A percentile compares a stretch with the other conserved stretches of the same genome.
phyloP scores from a whole-genome alignment of 331 rosid species.

The Quercus lobata region DNA sequence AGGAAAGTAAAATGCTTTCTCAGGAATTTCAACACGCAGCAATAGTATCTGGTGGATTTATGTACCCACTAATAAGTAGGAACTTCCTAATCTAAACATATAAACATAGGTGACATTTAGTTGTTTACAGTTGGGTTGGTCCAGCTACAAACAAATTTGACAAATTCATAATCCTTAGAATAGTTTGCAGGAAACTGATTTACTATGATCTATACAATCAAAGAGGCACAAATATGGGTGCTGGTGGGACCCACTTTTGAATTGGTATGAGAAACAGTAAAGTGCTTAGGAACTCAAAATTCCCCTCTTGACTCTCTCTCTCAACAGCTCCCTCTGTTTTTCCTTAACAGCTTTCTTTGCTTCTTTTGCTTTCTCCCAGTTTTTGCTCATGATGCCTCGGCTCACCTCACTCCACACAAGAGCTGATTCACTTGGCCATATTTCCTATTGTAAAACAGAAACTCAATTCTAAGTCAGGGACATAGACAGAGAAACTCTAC shows the following conservation, averaged over 20 bases:
- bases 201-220: neutral
- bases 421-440: conserved; percentile 78
- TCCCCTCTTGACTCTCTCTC: conserved; percentile 46
- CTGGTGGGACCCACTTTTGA: conserved; percentile 54
- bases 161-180: neutral
- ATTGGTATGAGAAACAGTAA: conserved; percentile 36
- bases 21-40: neutral
- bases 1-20: no score
- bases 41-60: neutral
- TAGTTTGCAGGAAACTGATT: neutral
- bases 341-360: conserved; percentile 71
- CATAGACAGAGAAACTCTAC: neutral
- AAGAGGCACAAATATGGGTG: conserved; percentile 48
- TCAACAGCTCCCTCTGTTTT: conserved; percentile 48
- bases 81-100: neutral
- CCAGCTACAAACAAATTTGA: conserved; percentile 1
- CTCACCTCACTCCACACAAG: conserved; percentile 72
- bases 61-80: no score
- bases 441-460: conserved; percentile 38
- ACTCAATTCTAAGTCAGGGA: conserved; percentile 13
- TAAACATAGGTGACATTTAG: neutral
- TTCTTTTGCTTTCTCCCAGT: conserved; percentile 83
- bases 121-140: conserved; percentile 5
- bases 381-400: conserved; percentile 55
- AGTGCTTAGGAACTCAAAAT: conserved; percentile 70